Evolutionary conservation across 148 eudicot species (phyloP).

Genomic region (Amaranthus palmeri): DNA sequence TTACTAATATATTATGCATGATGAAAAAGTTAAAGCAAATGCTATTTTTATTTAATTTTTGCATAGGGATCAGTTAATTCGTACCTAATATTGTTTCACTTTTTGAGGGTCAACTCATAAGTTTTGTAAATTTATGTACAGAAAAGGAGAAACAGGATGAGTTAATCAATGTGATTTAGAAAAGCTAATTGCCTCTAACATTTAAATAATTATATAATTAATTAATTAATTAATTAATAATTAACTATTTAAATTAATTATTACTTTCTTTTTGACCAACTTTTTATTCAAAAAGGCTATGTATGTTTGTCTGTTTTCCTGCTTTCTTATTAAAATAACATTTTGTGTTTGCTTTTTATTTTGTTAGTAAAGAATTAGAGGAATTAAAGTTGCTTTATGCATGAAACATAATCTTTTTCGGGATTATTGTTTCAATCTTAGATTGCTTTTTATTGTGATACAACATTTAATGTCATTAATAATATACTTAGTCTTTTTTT

Average conservation of each 20-base stretch:
- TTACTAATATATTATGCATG: neutral
- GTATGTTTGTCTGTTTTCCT: slow-evolving; percentile 3
- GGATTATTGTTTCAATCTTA: slow-evolving; percentile 13
- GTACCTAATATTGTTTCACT: slow-evolving; percentile 33
- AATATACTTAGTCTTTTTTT: too few relatives aligned
- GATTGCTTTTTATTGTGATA: slow-evolving; percentile 2
- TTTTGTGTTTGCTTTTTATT: slow-evolving; percentile 1
- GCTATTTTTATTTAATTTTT: neutral
- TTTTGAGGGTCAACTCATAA: slow-evolving; percentile 24
- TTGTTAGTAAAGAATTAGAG: neutral
- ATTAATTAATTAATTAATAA: neutral
- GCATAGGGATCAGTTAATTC: slow-evolving; percentile 37
- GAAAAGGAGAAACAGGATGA: slow-evolving; percentile 22
- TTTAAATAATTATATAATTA: neutral
- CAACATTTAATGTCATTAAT: neutral
- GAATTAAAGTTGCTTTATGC: slow-evolving; percentile 14
- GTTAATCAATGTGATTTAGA: slow-evolving; percentile 29
- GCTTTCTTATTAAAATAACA: neutral
- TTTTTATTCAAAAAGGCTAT: slow-evolving; percentile 12
- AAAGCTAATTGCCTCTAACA: slow-evolving; percentile 11
- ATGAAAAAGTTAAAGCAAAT: neutral
- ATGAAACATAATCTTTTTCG: slow-evolving; percentile 24
- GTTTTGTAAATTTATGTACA: slow-evolving; percentile 22
- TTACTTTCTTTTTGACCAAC: slow-evolving; percentile 8
- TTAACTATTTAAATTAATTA: neutral